phyloP scores from a whole-genome alignment of 805 yeast genomes.

The Hanseniaspora clermontiae region DNA sequence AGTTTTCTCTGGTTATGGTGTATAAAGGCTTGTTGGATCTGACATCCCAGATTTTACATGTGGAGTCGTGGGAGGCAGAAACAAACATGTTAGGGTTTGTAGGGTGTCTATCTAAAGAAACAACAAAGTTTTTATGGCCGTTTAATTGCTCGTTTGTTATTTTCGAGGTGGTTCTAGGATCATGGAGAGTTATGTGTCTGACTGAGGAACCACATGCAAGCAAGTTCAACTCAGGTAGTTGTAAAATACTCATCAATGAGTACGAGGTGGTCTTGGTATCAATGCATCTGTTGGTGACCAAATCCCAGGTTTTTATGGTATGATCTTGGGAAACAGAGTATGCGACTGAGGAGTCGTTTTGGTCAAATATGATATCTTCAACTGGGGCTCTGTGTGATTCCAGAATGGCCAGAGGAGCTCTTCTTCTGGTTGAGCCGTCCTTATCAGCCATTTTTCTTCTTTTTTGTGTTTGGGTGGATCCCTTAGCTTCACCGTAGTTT shows the following conservation, averaged over 20 bases:
- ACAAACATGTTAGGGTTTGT: constrained; percentile 68
- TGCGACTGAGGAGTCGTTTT: constrained; percentile 62
- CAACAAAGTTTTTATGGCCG: constrained; percentile 90
- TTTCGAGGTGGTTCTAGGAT: constrained; percentile 62
- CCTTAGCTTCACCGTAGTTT: constrained; percentile 34
- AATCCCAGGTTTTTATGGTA: constrained; percentile 90
- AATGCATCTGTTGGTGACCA: constrained; percentile 70
- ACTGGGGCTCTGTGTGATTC: constrained; percentile 82
- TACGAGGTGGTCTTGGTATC: constrained; percentile 81
- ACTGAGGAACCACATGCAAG: constrained; percentile 93
- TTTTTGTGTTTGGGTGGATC: constrained; percentile 73
- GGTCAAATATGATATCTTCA: constrained; percentile 67
- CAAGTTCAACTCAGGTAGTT: constrained; percentile 53
- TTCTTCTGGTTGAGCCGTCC: constrained; percentile 62
- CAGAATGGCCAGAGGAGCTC: constrained; percentile 67
- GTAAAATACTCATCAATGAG: constrained; percentile 64
- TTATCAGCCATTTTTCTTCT: constrained; percentile 71
- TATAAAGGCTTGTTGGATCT: constrained; percentile 73
- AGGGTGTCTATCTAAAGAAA: constrained; percentile 60
- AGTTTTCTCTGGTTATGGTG: constrained; percentile 63
- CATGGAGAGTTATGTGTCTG: constrained; percentile 89
- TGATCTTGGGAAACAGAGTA: constrained; percentile 95
- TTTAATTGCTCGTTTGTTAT: constrained; percentile 59
- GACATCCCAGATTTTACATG: constrained; percentile 89
- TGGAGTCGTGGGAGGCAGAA: constrained; percentile 93